Evolutionary conservation across 1,139 yeast genomes (phyloP), one percentile per base, ranked within the genome.

Genomic region (Chernovozyma sophiae-reginae): DNA sequence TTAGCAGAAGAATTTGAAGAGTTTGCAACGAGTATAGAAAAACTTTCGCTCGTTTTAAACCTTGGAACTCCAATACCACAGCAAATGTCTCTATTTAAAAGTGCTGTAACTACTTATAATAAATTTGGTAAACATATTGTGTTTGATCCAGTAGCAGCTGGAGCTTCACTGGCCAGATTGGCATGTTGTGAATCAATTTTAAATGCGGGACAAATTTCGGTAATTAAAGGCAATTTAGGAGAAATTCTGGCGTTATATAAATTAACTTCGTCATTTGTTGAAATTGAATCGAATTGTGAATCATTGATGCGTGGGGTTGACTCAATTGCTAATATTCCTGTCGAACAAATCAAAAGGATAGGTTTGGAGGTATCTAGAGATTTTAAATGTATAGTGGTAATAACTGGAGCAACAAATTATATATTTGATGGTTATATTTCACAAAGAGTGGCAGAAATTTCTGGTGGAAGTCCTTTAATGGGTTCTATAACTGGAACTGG

Each of bases 91-190:
- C 62, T 72, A 38, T 77, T 76, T 47, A 49, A 63, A 22, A 53
- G 55, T 4, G 96, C 94, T 0, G 58, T 84, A 28, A 50, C 53
- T 5, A 74, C 72, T 1, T 87, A 89, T 54, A 84, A 83, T 52
- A 55, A 55, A 19, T 51, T 60, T 14, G 75, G 77, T 7, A 69
- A 72, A 38, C 90, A 86, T 5, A 72, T 87, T 28, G 76, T 89
- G 0, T 81, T 84, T 48, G 97, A 90, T 53, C 97, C 97, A 0
- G 97, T 90, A 12, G 97, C 92, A 1, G 87, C 83, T 30, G 96
- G 96, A 22, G 96, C 96, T 0, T 73, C 96, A 0, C 44, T 52
- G 2, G 74, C 78, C 8, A 66, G 97, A 41, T 62, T 68, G 26
- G 53, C 58, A 3, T 65, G 79, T 22, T 72, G 80, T 37, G 58